Conservation (phyloP, 1,139 yeast genomes). For the Kazachstania sp. region DNA sequence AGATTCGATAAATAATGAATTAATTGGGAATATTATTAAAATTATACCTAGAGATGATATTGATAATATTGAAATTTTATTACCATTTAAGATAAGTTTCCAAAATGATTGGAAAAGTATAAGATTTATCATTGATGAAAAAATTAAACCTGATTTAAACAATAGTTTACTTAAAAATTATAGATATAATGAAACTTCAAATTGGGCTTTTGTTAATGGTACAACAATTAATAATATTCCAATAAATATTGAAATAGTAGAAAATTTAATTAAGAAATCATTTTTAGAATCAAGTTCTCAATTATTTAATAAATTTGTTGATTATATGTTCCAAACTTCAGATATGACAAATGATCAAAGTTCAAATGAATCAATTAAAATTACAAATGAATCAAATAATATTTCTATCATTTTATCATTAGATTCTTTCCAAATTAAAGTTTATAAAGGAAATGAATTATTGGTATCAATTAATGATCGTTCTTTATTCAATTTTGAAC, state of each 20-base stretch:
- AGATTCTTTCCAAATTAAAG: slow-evolving; percentile 46
- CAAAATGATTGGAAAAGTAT: slow-evolving; percentile 44
- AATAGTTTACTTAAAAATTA: slow-evolving; percentile 26
- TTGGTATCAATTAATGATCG: slow-evolving; percentile 60
- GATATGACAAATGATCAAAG: slow-evolving; percentile 36
- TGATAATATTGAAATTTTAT: slow-evolving; percentile 19
- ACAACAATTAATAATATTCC: background rate
- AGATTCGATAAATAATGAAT: slow-evolving; percentile 14
- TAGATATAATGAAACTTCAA: slow-evolving; percentile 53
- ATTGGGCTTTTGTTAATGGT: slow-evolving; percentile 46
- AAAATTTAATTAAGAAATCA: background rate
- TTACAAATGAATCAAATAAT: slow-evolving; percentile 23
- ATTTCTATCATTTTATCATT: slow-evolving; percentile 28
- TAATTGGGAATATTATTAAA: slow-evolving; percentile 22
- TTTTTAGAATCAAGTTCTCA: too few species aligned
- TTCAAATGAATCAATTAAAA: slow-evolving; percentile 28
- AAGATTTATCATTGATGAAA: slow-evolving; percentile 60
- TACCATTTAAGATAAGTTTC: slow-evolving; percentile 51
- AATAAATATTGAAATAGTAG: background rate
- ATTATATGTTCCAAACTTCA: background rate
- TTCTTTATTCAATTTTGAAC: slow-evolving; percentile 69
- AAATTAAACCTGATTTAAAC: slow-evolving; percentile 26
- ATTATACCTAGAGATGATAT: slow-evolving; percentile 13
- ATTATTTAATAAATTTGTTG: background rate
- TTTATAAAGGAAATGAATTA: slow-evolving; percentile 38